phyloP scores from a whole-genome alignment of 768 basidiomycete genomes.

The Xanthoconium purpureum region DNA sequence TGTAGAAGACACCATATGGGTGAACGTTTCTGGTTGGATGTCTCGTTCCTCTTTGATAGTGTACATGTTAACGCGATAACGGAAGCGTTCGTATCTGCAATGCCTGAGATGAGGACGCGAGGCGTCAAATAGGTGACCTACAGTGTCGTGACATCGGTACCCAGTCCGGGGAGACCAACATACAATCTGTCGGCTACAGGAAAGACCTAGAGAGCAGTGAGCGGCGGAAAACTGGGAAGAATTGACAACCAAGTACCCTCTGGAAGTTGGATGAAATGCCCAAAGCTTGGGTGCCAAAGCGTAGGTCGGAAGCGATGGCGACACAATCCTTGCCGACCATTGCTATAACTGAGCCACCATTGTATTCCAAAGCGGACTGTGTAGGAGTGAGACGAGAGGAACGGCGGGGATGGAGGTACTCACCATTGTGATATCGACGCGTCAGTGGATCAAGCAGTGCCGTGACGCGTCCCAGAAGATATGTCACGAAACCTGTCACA shows the following conservation, averaged over 20 bases:
- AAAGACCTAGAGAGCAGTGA: conserved; percentile 64
- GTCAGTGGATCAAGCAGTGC: conserved; percentile 12
- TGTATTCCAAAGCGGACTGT: conserved; percentile 87
- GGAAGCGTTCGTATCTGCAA: conserved; percentile 79
- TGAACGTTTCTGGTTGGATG: conserved; percentile 94
- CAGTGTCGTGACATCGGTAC: conserved; percentile 91
- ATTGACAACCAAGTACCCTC: conserved; percentile 57
- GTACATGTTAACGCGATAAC: conserved; percentile 97
- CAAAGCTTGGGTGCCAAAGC: conserved; percentile 84
- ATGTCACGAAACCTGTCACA: conserved; percentile 1
- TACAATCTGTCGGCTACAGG: conserved; percentile 90
- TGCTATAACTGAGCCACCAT: conserved; percentile 98
- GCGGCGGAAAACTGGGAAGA: conserved; percentile 2
- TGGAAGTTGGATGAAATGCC: conserved; percentile 91
- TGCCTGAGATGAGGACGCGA: conserved; percentile 3
- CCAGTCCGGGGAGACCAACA: conserved; percentile 88
- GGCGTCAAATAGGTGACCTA: conserved; percentile 35
- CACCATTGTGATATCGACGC: conserved; percentile 25
- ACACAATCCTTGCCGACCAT: conserved; percentile 99
- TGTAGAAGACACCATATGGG: conserved; percentile 91
- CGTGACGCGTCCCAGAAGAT: conserved; percentile 22
- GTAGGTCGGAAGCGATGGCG: conserved; percentile 93
- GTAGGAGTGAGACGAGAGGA: not conserved
- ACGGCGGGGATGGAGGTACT: conserved; percentile 5
- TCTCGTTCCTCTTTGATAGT: conserved; percentile 98